Percentiles rank a stretch among this genome's conserved stretches.
Conservation (phyloP, 768 basidiomycete genomes). For the Suillus spraguei region DNA sequence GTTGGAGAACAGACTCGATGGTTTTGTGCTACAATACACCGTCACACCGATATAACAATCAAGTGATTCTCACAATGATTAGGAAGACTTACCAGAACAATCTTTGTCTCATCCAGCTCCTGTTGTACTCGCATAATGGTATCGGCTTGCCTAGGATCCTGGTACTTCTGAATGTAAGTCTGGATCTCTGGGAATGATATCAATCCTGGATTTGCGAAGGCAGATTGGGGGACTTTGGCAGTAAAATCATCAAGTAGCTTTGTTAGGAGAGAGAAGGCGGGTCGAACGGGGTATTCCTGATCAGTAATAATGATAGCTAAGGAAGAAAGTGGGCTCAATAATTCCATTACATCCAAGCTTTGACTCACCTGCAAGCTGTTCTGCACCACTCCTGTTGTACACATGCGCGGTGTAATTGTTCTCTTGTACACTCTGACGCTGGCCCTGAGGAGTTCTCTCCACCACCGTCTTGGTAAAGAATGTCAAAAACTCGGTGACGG, state of each 20-base stretch:
- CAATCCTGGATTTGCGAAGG: slow-evolving; percentile 63
- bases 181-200: slow-evolving; percentile 80
- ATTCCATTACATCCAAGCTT: neutral
- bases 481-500: slow-evolving; percentile 88
- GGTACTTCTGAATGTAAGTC: slow-evolving; percentile 86
- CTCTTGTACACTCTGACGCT: slow-evolving; percentile 93
- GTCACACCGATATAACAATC: slow-evolving; percentile 7
- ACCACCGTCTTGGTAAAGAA: slow-evolving; percentile 95
- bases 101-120: slow-evolving; percentile 99
- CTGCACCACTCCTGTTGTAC: slow-evolving; percentile 87
- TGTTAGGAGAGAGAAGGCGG: slow-evolving; percentile 92
- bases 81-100: slow-evolving; percentile 73
- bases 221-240: slow-evolving; percentile 71
- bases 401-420: slow-evolving; percentile 92
- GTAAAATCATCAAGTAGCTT: slow-evolving; percentile 94
- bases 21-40: slow-evolving; percentile 83
- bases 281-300: slow-evolving; percentile 94
- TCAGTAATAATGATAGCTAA: slow-evolving; percentile 92
- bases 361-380: slow-evolving; percentile 77
- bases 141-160: slow-evolving; percentile 96
- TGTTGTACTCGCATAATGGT: slow-evolving; percentile 98
- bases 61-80: neutral
- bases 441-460: slow-evolving; percentile 83
- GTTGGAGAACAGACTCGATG: slow-evolving; percentile 93
- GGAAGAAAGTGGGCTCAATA: slow-evolving; percentile 14